Conservation (phyloP, 108 stramenopile genomes). For the Nannochloropsis salina region DNA sequence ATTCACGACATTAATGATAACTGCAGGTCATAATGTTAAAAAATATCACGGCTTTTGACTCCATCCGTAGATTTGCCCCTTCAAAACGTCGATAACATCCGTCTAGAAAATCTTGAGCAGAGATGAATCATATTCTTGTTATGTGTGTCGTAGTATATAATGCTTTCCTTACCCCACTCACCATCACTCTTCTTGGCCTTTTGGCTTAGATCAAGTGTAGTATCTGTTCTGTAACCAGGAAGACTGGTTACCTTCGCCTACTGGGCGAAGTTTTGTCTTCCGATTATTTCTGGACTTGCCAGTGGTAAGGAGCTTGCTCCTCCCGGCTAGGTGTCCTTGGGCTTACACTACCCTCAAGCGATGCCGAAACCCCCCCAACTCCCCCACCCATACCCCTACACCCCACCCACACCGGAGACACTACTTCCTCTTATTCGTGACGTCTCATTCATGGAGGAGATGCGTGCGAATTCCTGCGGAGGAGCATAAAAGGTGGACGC, state of each 20-base stretch:
- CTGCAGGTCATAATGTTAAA: too few species aligned
- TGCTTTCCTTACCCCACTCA: neutral
- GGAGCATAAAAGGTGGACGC: too few species aligned
- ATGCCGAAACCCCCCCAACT: conserved; percentile 22
- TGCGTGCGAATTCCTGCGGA: too few species aligned
- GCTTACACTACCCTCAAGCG: conserved; percentile 32
- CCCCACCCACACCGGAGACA: neutral
- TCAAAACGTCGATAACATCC: too few species aligned
- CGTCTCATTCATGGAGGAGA: too few species aligned
- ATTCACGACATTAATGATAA: too few species aligned
- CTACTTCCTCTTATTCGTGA: too few species aligned
- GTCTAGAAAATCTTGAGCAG: too few species aligned
- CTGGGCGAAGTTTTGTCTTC: conserved; percentile 25
- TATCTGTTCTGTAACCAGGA: conserved; percentile 37
- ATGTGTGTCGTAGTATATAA: neutral
- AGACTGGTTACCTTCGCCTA: conserved; percentile 22
- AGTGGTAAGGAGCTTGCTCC: conserved; percentile 26
- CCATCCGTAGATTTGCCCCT: too few species aligned
- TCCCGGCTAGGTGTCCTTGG: conserved; percentile 28
- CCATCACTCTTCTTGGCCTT: conserved; percentile 38
- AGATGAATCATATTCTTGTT: neutral
- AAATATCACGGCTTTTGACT: too few species aligned
- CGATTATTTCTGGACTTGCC: conserved; percentile 23
- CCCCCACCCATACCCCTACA: neutral
- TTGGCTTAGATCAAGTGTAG: conserved; percentile 42